Evolutionary conservation across 331 rosid genomes (phyloP), one percentile per base, ranked within the genome.

Genomic region (Malus hybrid): DNA sequence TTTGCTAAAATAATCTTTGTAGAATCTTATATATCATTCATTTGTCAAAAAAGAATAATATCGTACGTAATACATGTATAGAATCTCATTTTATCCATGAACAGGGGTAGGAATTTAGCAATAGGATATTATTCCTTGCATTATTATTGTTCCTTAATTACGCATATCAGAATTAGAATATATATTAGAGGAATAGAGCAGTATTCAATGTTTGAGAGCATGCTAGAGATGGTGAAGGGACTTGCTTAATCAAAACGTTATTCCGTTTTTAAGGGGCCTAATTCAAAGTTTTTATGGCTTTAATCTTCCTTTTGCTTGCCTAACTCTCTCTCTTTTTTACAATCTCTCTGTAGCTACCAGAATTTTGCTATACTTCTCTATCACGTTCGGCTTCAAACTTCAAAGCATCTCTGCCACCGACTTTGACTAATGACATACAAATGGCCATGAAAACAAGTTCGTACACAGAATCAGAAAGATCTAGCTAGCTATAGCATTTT

Each of bases 371-470:
- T 22, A 44, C 42, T 71, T 73, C 68, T 81, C 44, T 36, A 48
- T 80, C 91, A 81, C 82, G 61, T 70, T 48, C 68, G 36, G 72
- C 71, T 80, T 73, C 76, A 63, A 70, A 71, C 82, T 55, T 32
- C 46, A 54, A 83, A 84, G 85, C 79, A 78, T 83, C 86, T 75
- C 72, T 73, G 81, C 79, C 79, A 62, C 75, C 73, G 61, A 80
- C 52, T 83, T 89, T 80, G 82, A 84, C 90, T 29, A 62, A 83
- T 80, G 79, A 75, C 89, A 57, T 57, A 44, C n/a, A 79, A 75
- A 73, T 68, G 42, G 11, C 66, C 34, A 33, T 32, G 54, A 28
- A 32, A 29, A 15, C n/a, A 34, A 68, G 55, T 22, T 62, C 75
- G 52, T 60, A 63, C 64, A 76, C 77, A 15, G 77, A 73, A 57